Evolutionary conservation across 441 rosid species (phyloP), one percentile per base, ranked within the genome.

Genomic region (Erodium chrysanthum): DNA sequence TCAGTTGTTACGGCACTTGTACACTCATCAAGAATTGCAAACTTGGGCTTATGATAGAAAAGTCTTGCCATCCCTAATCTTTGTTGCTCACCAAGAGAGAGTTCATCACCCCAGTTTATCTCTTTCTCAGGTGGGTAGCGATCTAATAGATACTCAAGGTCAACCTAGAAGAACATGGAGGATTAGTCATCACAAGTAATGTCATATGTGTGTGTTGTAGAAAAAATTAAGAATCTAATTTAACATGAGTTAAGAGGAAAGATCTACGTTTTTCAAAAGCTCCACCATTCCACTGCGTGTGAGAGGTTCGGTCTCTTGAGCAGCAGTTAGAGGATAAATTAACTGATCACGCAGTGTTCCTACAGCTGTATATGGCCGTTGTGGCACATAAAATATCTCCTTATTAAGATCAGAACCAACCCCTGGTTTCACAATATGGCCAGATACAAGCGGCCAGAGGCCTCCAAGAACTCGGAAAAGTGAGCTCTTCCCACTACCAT

Each of bases 11-110:
- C 99, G 69, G 99, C 99, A 85, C 99, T 96, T 58, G 99, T 96
- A 84, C 99, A 96, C 83, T 92, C 99, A 79, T 96, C 99, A 78
- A 96, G 98, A 82, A 96, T 96, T 73, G 99, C 99, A 92, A 96
- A 96, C 76, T 88, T 96, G 68, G 99, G 99, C 80, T 83, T 96
- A 82, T 96, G 99, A 72, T 92, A 96, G 79, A 96, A 92, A 68
- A 96, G 77, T 77, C 99, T 88, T 63, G 99, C 99, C 99, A 96
- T 96, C 70, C 99, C 99, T 74, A 96, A 78, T 78, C 96, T 90
- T 75, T 96, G 99, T 80, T 96, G 99, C 84, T 96, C 99, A 70
- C 99, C 99, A 20, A 96, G 80, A 75, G 99, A 96, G 68, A 96
- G 80, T 78, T 92, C 98, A 73, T 96, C 97, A 20, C 97, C 99